Evolutionary conservation across 176 grass and related monocot species (phyloP), one percentile per base, ranked within the genome.

Genomic region (Miscanthus lutarioriparius): DNA sequence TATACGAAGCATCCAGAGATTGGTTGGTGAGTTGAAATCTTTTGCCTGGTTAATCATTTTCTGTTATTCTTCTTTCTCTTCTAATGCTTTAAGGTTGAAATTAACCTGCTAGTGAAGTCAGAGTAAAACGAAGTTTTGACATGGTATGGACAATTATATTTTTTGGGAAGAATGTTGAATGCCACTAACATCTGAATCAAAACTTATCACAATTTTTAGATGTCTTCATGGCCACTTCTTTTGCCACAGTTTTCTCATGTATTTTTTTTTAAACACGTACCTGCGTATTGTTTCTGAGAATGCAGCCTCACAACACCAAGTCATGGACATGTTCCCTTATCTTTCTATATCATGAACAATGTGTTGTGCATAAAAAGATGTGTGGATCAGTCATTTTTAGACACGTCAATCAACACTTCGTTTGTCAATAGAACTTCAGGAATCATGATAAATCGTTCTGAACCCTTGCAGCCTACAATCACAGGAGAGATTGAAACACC

Each of bases 1-100:
- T 96, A 83, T 99, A 99, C 17, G 96, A 99, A 86, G 96, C 93
- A 56, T 94, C 85, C 10, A 96, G 93, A 86, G 96, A 99, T 73
- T 99, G 89, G 96, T 74, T 99, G 96, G 96, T 99, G 43, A 94
- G 96, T 90, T 38, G 23, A 76, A 86, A 78, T 82, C 19, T 82
- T 85, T 87, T 85, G 67, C 28, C 27, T 70, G 39, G 49, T 17
- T 69, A 8, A 78, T 8, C 19, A 26, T 64, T 64, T 30, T 47
- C 5, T 22, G 6, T 70, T 63, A 59, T 2, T 16, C n/a, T 8
- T 62, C 22, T 65, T 84, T 4, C 61, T 82, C 27, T 27, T 78
- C 30, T 83, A 49, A 80, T 25, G 13, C 36, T 59, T 26, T 49
- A n/a, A 22, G 20, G 19, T 82, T 43, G 12, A 81, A 67, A 65